Evolutionary conservation across 805 yeast species (phyloP), one percentile per base, ranked within the genome.

Genomic region (Komagataella mondaviorum): DNA sequence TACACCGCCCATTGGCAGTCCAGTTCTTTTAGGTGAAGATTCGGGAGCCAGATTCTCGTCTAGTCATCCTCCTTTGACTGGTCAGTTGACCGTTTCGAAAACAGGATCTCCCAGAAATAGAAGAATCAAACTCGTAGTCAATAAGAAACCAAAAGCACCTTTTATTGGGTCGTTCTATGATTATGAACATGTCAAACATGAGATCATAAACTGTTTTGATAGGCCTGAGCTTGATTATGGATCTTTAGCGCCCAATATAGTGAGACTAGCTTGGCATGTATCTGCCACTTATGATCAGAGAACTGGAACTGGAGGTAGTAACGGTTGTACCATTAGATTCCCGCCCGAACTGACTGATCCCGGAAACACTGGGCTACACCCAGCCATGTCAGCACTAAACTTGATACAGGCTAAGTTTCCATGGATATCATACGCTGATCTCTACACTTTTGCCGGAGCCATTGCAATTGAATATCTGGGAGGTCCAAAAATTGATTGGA

Each of bases 191-290:
- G 67, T 73, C 6, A 62, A 62, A 45, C 61, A 61, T 44, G 75
- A 67, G 6, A 73, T 76, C 23, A 57, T 55, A 48, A 59, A 60
- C 14, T 56, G 59, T 18, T 56, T 72, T 23, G 63, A 65, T 17
- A 56, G 58, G 51, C 62, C 71, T 20, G 60, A 73, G 17, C 81
- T 77, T 61, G 90, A 84, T 58, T 83, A 80, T 56, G 80, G 78
- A 44, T 79, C 82, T 23, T 83, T 80, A 55, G 93, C 90, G 1
- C 96, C 96, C 7, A 79, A 83, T 14, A 69, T 88, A 45, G 79
- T 88, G 22, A 78, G 96, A 59, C 73, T 86, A 51, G 85, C 95
- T 23, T 88, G 96, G 96, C 95, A 88, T 63, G 77, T 83, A 43
- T 77, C 87, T 52, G 96, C 95, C n/a, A 85, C 93, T 17, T 88